phyloP scores from a whole-genome alignment of 2,329 filamentous ascomycete genomes.

The Diplodia intermedia region DNA sequence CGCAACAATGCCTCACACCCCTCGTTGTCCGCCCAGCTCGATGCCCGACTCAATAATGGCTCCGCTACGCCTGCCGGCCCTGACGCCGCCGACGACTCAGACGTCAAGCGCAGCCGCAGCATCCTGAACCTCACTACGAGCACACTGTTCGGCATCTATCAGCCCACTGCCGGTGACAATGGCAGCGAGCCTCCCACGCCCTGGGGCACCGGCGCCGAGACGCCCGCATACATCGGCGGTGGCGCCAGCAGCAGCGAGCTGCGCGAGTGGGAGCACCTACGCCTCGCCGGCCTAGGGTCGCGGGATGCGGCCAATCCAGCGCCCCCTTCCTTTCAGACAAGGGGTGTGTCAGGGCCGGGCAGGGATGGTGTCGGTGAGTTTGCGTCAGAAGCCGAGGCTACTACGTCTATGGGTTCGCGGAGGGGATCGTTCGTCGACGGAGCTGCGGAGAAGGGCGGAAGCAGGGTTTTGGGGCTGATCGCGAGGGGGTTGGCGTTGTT shows the following conservation, averaged over 20 bases:
- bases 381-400: not conserved
- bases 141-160: conserved; percentile 91
- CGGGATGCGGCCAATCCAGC: not conserved
- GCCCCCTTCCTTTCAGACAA: too few species aligned
- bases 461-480: not conserved
- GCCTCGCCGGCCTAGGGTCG: conserved; percentile 39
- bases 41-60: conserved; percentile 18
- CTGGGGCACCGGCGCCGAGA: conserved; percentile 79
- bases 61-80: conserved; percentile 32
- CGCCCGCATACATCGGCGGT: conserved; percentile 55
- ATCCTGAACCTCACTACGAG: conserved; percentile 86
- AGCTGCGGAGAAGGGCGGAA: conserved; percentile 2
- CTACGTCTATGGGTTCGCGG: not conserved
- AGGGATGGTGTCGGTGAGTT: not conserved
- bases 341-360: conserved; percentile 2
- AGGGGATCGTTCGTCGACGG: conserved; percentile 1
- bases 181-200: conserved; percentile 69
- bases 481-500: conserved; percentile 67
- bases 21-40: conserved; percentile 14
- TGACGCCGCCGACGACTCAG: conserved; percentile 45
- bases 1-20: conserved; percentile 6
- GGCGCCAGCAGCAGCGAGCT: conserved; percentile 32
- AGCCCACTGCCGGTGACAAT: conserved; percentile 60
- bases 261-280: conserved; percentile 39
- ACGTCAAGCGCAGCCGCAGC: conserved; percentile 71